Evolutionary conservation across 208 protist genomes (phyloP).

Genomic region (Phytomonas serpens): DNA sequence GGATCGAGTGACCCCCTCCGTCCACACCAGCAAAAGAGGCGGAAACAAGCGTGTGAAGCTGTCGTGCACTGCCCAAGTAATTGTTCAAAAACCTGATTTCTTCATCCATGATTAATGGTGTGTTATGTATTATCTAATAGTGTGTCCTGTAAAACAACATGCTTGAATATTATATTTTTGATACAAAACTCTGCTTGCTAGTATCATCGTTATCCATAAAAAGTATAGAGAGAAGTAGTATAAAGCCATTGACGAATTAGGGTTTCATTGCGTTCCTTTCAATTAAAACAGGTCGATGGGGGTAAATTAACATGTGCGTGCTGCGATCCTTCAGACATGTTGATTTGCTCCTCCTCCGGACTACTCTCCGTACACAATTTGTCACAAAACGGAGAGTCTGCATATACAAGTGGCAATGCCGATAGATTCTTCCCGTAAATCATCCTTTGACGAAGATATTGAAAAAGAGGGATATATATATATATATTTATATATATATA

Average conservation of each 20-base stretch:
- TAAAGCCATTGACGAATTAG: not conserved
- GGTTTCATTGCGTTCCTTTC: not conserved
- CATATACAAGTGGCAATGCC: no score
- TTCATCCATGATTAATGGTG: not conserved
- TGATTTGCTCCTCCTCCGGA: no score
- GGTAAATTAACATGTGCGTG: no score
- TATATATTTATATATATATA: no score
- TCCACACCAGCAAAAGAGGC: slow-evolving; percentile 23
- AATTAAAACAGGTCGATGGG: not conserved
- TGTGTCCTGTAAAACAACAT: not conserved
- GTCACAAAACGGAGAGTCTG: no score
- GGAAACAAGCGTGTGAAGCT: slow-evolving; percentile 53
- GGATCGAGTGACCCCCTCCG: slow-evolving; percentile 17
- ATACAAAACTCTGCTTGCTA: not conserved
- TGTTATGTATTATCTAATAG: not conserved
- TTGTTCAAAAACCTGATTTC: slow-evolving; percentile 56
- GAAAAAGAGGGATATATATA: not conserved
- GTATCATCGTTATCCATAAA: not conserved
- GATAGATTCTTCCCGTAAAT: no score
- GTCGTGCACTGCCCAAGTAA: slow-evolving; percentile 34
- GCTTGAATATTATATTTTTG: not conserved
- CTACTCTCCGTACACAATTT: no score
- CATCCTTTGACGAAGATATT: not conserved
- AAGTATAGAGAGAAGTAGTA: not conserved
- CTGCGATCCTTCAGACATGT: no score